Base-by-base conservation (phyloP, 495 filamentous ascomycete species). In the Clavariopsis aquatica region DNA sequence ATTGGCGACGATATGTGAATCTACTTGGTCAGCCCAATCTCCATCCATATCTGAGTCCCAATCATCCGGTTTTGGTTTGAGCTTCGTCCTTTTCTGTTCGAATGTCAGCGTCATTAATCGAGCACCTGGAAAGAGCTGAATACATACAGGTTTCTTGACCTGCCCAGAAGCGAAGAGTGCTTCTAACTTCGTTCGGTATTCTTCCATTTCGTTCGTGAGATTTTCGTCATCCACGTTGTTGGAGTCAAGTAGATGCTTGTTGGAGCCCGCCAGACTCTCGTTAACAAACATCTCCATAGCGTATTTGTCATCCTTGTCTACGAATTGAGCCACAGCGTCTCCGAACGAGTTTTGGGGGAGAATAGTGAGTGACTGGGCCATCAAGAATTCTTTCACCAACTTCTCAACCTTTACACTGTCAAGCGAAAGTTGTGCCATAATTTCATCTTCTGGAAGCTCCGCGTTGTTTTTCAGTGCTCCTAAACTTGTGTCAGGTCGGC, bases 291-390 rank as follows among this genome's bases (percentile, higher is more conserved):
- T 84, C 69, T 96, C 88, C 83, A 98, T 89, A 0, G 93, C 93
- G 66, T 94, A 86, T 66, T 92, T 95, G 76, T 99, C 94, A 69
- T 96, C 91, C 66, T 98, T 98, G 74, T 92, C 87, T 24, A 98
- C 91, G 73, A 93, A 99, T 64, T 95, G 90, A 57, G 86, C 86
- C 8, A 99, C 92, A 0, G 94, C 95, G 75, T 98, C 93, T 7
- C 92, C 89, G 71, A 99, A 96, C 0, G 85, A 89, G 54, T 92
- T 93, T 69, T 93, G 87, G 0, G 94, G 93, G 0, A 99, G 80
- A 61, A 98, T 94, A 62, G 90, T 93, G 12, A 98, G 81, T 0
- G 89, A 90, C 62, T 98, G 91, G 8, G 89, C 87, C 1, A 83
- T 80, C 38, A 99, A 82, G 62, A 89, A 94, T 57, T 98, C 92